phyloP scores from a whole-genome alignment of 805 yeast species.

The Candida nemodendra region DNA sequence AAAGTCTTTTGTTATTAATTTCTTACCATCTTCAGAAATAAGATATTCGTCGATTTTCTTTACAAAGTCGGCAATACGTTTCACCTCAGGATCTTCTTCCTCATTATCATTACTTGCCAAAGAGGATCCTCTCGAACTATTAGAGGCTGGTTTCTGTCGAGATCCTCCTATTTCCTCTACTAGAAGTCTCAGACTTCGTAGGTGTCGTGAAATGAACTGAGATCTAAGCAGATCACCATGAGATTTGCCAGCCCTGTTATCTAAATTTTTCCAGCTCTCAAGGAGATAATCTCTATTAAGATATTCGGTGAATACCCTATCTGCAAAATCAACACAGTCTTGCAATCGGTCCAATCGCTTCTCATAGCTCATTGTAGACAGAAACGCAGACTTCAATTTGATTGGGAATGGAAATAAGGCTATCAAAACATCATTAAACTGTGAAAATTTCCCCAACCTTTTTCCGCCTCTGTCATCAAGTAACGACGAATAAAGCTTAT shows the following conservation, averaged over 20 bases:
- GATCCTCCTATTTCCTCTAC: conserved; percentile 23
- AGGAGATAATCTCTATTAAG: conserved; percentile 24
- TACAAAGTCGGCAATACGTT: conserved; percentile 30
- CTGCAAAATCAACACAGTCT: conserved; percentile 23
- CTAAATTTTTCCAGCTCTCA: conserved; percentile 32
- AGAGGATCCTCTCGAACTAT: conserved; percentile 7
- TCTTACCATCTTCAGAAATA: conserved; percentile 42
- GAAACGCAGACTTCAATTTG: conserved; percentile 18
- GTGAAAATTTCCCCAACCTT: conserved; percentile 8
- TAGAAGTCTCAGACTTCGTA: conserved; percentile 26
- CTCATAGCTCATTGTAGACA: conserved; percentile 10
- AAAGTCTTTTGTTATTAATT: conserved; percentile 46
- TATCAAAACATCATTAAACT: conserved; percentile 25
- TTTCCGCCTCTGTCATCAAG: neutral
- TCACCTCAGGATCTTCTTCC: conserved; percentile 41
- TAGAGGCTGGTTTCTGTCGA: conserved; percentile 4
- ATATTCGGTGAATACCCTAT: conserved; percentile 25
- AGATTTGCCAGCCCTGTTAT: conserved; percentile 17
- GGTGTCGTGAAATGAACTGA: conserved; percentile 28
- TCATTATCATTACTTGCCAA: conserved; percentile 34
- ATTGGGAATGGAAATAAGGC: conserved; percentile 33
- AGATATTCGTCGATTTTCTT: conserved; percentile 31
- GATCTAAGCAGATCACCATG: conserved; percentile 26
- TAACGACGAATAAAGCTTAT: conserved; percentile 10
- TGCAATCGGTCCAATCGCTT: conserved; percentile 14